Evolutionary conservation across 1,139 yeast genomes (phyloP).

Genomic region (Tardiomyces depauwii): DNA sequence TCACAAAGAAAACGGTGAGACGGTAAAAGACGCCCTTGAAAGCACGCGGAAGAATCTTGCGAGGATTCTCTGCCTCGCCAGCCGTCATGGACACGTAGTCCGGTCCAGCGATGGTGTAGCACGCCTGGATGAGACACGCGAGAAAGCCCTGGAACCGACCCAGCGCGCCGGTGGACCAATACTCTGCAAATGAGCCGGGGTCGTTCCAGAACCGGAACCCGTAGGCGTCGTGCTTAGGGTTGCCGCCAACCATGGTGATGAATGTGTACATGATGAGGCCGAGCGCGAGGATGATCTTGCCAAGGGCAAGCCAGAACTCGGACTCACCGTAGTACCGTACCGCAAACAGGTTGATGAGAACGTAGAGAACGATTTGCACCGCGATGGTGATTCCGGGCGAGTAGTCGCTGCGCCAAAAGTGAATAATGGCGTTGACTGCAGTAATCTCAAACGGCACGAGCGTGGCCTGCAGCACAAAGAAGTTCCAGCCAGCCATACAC

Average conservation of each 20-base stretch:
- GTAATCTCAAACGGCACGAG: slow-evolving; percentile 75
- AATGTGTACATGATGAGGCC: slow-evolving; percentile 68
- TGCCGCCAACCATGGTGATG: slow-evolving; percentile 78
- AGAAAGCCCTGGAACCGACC: slow-evolving; percentile 70
- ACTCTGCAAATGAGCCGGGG: slow-evolving; percentile 47
- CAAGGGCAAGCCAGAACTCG: slow-evolving; percentile 72
- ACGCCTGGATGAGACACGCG: slow-evolving; percentile 53
- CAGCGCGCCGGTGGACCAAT: slow-evolving; percentile 39
- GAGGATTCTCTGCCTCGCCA: slow-evolving; percentile 70
- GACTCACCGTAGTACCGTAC: slow-evolving; percentile 66
- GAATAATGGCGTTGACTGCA: slow-evolving; percentile 66
- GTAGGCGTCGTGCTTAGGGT: slow-evolving; percentile 52
- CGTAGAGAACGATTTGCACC: slow-evolving; percentile 52
- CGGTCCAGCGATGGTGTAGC: slow-evolving; percentile 70
- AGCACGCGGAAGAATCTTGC: slow-evolving; percentile 67
- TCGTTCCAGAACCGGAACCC: slow-evolving; percentile 57
- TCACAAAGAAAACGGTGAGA: slow-evolving; percentile 55
- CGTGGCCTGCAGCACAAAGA: slow-evolving; percentile 65
- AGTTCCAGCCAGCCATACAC: slow-evolving; percentile 71
- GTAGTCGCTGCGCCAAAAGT: slow-evolving; percentile 69
- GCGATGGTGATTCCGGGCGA: slow-evolving; percentile 28
- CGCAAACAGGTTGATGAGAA: slow-evolving; percentile 56
- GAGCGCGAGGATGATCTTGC: slow-evolving; percentile 57
- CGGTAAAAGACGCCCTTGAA: slow-evolving; percentile 68
- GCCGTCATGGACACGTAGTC: slow-evolving; percentile 75